Percentiles rank a stretch among this genome's conserved stretches.
phyloP scores from a whole-genome alignment of 345 rosid genomes.

The Physaria fendleri region DNA sequence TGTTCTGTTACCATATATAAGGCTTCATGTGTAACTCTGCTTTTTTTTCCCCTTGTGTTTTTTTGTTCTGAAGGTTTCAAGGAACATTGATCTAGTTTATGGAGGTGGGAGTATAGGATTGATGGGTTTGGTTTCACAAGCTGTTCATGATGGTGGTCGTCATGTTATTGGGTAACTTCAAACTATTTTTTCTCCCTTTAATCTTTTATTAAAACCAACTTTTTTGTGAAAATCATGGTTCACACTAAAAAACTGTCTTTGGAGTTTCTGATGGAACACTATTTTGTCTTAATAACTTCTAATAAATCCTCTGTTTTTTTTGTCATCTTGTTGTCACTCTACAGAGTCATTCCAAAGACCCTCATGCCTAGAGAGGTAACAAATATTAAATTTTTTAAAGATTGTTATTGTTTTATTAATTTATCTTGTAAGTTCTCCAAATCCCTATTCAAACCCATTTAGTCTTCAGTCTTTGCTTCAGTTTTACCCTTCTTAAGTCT shows the following conservation, averaged over 20 bases:
- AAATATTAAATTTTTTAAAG: not conserved
- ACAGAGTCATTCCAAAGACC: slow-evolving; percentile 99
- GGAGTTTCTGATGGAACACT: slow-evolving; percentile 2
- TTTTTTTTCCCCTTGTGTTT: not conserved
- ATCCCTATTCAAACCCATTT: slow-evolving; percentile 9
- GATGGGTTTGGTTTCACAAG: slow-evolving; percentile 98
- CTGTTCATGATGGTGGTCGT: slow-evolving; percentile 99
- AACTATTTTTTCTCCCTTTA: not conserved
- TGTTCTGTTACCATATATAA: slow-evolving; percentile 17
- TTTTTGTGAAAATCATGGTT: not conserved
- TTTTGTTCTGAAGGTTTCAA: slow-evolving; percentile 61
- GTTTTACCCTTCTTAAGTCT: slow-evolving; percentile 23
- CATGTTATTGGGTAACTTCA: slow-evolving; percentile 90
- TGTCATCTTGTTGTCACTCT: slow-evolving; percentile 70
- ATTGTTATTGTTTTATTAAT: slow-evolving; percentile 24
- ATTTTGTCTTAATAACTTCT: slow-evolving; percentile 14
- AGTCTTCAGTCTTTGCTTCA: slow-evolving; percentile 24
- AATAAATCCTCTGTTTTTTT: slow-evolving; percentile 21
- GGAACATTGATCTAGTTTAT: slow-evolving; percentile 95
- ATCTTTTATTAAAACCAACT: not conserved
- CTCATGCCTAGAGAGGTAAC: slow-evolving; percentile 99
- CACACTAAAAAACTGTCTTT: not conserved
- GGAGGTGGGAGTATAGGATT: slow-evolving; percentile 99
- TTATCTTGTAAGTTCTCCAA: slow-evolving; percentile 9
- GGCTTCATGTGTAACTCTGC: slow-evolving; percentile 18